Evolutionary conservation across 108 stramenopile genomes (phyloP), one percentile per base, ranked within the genome.

Genomic region (Aurantiochytrium sp.): DNA sequence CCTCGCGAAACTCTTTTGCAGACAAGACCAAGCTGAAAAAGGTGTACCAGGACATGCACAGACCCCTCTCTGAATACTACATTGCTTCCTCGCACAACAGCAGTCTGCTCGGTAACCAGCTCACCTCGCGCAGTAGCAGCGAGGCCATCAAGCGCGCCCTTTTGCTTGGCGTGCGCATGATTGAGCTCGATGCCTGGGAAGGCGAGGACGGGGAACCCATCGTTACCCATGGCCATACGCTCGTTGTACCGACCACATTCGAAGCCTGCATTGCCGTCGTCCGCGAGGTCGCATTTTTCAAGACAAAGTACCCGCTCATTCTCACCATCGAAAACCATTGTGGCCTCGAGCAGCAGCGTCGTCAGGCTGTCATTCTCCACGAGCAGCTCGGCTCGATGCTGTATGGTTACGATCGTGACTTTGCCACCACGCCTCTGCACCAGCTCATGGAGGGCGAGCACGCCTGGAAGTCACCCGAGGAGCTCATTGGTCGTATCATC

Each of bases 181-280:
- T 99, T n/a, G 99, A 99, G 91, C 88, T 99, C 60, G 99, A 99
- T 92, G 97, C 97, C 93, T 98, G 96, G 97, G 97, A 98, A 91
- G 97, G 97, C 23, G 60, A 90, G 16, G 60, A 90, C 45, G 88
- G 88, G 1, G 60, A 92, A 42, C 96, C 97, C 5, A 91, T 98
- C 23, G 95, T 99, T 5, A 97, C 92, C 91, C 98, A 99, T 88
- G 97, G 98, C 21, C 93, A 96, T 88, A 99, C 99, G 6, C 71
- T 98, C 58, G 97, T 97, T 23, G 89, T 95, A 18, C 94, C 95
- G 89, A 97, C 98, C 73, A 58, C 83, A 3, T 98, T 99, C 90
- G 87, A 71, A 59, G 96, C 95, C 59, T 92, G 96, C 44, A 90
- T 97, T 44, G 55, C 88, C 18, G 94, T 92, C 25, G 95, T 97